Evolutionary conservation across 2,329 filamentous ascomycete species (phyloP).

Genomic region (Ceratocystis papillata): DNA sequence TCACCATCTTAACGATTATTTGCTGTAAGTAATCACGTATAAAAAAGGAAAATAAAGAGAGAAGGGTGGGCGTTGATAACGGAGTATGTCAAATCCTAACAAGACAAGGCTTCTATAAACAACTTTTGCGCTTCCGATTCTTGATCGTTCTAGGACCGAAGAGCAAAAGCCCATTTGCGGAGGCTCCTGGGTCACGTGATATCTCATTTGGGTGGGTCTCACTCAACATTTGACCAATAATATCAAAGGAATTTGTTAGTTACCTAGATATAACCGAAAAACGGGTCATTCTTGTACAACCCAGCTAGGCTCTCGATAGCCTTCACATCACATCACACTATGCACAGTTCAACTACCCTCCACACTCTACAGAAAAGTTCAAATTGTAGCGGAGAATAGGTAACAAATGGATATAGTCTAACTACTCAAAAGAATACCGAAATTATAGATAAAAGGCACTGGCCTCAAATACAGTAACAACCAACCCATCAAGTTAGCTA

Average conservation of each 20-base stretch:
- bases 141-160: slow-evolving; percentile 16
- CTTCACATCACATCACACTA: no score
- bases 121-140: slow-evolving; percentile 19
- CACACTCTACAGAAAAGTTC: no score
- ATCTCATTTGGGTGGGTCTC: background rate
- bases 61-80: background rate
- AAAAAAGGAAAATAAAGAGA: background rate
- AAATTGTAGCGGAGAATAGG: no score
- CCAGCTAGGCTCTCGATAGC: background rate
- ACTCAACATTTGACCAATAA: background rate
- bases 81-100: slow-evolving; percentile 5
- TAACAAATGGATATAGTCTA: no score
- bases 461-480: background rate
- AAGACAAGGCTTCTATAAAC: slow-evolving; percentile 12
- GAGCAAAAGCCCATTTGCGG: slow-evolving; percentile 14
- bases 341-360: no score
- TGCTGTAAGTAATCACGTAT: slow-evolving; percentile 14
- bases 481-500: background rate
- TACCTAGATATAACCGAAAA: background rate
- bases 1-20: slow-evolving; percentile 21
- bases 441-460: no score
- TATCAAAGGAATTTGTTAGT: background rate
- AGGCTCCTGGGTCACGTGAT: slow-evolving; percentile 7
- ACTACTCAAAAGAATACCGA: no score
- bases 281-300: background rate